These are phyloP conservation scores for Starmerella stellata DNA, from an alignment of 805 yeast species.

Conservation along the genomic window DNA sequence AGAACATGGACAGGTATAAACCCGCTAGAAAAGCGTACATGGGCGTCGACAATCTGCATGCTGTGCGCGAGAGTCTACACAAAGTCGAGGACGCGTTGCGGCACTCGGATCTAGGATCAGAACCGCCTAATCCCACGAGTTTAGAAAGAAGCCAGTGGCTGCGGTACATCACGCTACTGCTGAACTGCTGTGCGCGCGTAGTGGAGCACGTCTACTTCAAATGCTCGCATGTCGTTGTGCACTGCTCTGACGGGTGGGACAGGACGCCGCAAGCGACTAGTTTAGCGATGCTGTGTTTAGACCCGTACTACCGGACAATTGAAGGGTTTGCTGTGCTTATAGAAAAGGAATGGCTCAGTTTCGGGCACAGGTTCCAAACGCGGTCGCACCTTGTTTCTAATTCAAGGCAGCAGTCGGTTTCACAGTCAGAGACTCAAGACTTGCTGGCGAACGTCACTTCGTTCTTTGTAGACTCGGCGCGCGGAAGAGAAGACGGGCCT, in stretches of 20 bases:
- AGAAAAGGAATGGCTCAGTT: constrained; percentile 90
- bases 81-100: constrained; percentile 44
- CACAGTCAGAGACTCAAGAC: constrained; percentile 10
- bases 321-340: constrained; percentile 72
- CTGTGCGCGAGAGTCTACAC: constrained; percentile 68
- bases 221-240: constrained; percentile 66
- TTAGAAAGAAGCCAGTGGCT: constrained; percentile 64
- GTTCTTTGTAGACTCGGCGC: constrained; percentile 16
- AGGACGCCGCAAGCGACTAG: constrained; percentile 81
- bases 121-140: constrained; percentile 36
- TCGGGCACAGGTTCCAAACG: constrained; percentile 79
- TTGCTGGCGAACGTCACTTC: constrained; percentile 33
- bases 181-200: constrained; percentile 60
- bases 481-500: constrained; percentile 48
- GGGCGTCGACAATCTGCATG: constrained; percentile 90
- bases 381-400: constrained; percentile 23
- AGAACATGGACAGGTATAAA: constrained; percentile 71
- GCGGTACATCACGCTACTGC: constrained; percentile 44
- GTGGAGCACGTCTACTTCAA: constrained; percentile 68
- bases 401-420: not conserved
- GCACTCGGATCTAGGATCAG: constrained; percentile 44
- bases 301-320: constrained; percentile 73
- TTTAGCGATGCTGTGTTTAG: constrained; percentile 67
- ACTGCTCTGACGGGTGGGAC: constrained; percentile 99
- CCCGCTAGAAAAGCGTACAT: constrained; percentile 54